These are phyloP conservation scores for Serendipita sp. DNA, from an alignment of 768 basidiomycete genomes.

Conservation along the genomic window DNA sequence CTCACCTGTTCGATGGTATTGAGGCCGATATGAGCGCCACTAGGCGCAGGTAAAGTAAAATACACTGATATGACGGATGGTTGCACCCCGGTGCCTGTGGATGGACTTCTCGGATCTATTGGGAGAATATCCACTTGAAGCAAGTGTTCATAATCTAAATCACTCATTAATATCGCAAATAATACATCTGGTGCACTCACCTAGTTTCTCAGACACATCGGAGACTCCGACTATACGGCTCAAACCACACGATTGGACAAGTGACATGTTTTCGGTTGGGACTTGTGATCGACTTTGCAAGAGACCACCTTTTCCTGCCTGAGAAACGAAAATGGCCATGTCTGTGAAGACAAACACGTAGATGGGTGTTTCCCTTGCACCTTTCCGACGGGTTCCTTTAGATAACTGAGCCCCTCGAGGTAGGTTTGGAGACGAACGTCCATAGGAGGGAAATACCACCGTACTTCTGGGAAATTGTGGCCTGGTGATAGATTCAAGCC, in stretches of 20 bases:
- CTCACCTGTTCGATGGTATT: conserved; percentile 12
- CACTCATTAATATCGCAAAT: background rate
- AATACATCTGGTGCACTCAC: conserved; percentile 11
- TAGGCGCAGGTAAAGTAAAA: background rate
- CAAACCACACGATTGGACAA: conserved; percentile 32
- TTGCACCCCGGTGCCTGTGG: background rate
- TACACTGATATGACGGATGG: background rate
- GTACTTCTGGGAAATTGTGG: background rate
- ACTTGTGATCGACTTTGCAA: background rate
- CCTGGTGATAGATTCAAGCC: no score
- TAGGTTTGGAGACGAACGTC: background rate
- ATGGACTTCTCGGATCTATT: conserved; percentile 20
- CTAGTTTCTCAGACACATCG: conserved; percentile 21
- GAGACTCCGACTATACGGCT: conserved; percentile 32
- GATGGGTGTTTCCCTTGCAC: conserved; percentile 12
- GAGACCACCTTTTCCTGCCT: conserved; percentile 13
- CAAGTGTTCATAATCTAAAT: conserved; percentile 20
- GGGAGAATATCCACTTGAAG: conserved; percentile 39
- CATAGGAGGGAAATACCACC: background rate
- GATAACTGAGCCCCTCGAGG: background rate
- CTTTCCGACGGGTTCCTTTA: background rate
- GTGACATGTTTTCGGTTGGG: conserved; percentile 14
- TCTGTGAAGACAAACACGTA: conserved; percentile 51
- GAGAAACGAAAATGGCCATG: conserved; percentile 41
- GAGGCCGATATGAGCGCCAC: conserved; percentile 12